These are phyloP conservation scores for Stentor coeruleus DNA, from an alignment of 73 alveolate genomes.

Conservation along the genomic window DNA sequence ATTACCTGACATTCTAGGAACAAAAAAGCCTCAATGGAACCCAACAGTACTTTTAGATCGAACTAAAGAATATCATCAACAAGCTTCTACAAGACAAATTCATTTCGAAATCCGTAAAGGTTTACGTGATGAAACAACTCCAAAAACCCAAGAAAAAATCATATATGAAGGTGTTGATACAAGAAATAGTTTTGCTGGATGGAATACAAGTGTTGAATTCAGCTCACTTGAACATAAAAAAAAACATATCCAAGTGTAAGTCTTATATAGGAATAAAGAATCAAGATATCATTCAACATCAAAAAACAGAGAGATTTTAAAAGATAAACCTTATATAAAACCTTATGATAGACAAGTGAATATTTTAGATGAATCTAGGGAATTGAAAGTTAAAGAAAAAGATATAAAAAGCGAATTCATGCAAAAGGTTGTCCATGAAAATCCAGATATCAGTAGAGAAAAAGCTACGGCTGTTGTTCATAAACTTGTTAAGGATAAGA, in stretches of 20 bases:
- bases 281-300: not conserved
- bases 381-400: not conserved
- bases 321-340: not conserved
- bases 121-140: not conserved
- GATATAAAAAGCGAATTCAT: not conserved
- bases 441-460: not conserved
- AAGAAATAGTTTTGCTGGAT: not conserved
- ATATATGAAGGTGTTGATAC: not conserved
- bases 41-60: not conserved
- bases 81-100: not conserved
- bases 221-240: not conserved
- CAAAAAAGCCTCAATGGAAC: not conserved
- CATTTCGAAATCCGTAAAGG: not conserved
- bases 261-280: too few species aligned
- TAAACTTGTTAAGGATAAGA: not conserved
- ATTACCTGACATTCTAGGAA: not conserved
- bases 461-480: conserved; percentile 2
- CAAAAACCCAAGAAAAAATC: not conserved
- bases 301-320: not conserved
- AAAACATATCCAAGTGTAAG: not conserved
- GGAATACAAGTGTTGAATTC: not conserved
- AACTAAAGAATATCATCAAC: not conserved
- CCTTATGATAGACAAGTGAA: not conserved
- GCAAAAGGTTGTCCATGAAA: not conserved
- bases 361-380: not conserved